These are phyloP conservation scores for Starmera pachycereana DNA, from an alignment of 805 yeast genomes.

Conservation along the genomic window DNA sequence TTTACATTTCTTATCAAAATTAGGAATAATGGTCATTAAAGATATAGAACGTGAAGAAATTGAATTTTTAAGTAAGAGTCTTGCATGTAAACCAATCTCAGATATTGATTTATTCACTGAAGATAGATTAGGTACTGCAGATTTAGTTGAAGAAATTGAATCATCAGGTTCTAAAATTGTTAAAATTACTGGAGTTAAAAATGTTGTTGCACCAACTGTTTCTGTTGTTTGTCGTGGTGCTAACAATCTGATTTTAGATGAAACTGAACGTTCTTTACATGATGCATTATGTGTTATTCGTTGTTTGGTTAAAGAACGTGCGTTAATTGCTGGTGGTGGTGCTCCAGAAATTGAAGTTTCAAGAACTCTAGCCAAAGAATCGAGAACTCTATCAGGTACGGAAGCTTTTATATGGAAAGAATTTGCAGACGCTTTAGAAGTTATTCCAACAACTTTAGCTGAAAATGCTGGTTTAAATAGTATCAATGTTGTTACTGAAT, in stretches of 20 bases:
- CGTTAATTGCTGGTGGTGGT: slow-evolving; percentile 98
- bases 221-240: slow-evolving; percentile 95
- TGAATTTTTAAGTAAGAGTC: slow-evolving; percentile 72
- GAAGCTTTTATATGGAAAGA: slow-evolving; percentile 43
- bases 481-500: slow-evolving; percentile 80
- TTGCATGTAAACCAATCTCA: slow-evolving; percentile 94
- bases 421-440: slow-evolving; percentile 88
- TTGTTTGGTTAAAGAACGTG: slow-evolving; percentile 77
- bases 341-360: slow-evolving; percentile 98
- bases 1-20: slow-evolving; percentile 84
- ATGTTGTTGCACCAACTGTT: slow-evolving; percentile 70
- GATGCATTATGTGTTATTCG: slow-evolving; percentile 91
- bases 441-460: slow-evolving; percentile 88
- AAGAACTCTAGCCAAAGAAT: slow-evolving; percentile 84
- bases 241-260: slow-evolving; percentile 81
- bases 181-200: slow-evolving; percentile 73
- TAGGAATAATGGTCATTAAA: slow-evolving; percentile 88
- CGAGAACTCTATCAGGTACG: slow-evolving; percentile 85
- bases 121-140: slow-evolving; percentile 87
- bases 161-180: slow-evolving; percentile 55
- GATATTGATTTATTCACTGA: slow-evolving; percentile 90
- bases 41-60: slow-evolving; percentile 97
- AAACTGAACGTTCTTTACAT: slow-evolving; percentile 93
- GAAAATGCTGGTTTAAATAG: slow-evolving; percentile 97
- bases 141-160: slow-evolving; percentile 69